These are phyloP conservation scores for Suhomyces vadensis DNA, from an alignment of 805 yeast genomes.

Conservation along the genomic window DNA sequence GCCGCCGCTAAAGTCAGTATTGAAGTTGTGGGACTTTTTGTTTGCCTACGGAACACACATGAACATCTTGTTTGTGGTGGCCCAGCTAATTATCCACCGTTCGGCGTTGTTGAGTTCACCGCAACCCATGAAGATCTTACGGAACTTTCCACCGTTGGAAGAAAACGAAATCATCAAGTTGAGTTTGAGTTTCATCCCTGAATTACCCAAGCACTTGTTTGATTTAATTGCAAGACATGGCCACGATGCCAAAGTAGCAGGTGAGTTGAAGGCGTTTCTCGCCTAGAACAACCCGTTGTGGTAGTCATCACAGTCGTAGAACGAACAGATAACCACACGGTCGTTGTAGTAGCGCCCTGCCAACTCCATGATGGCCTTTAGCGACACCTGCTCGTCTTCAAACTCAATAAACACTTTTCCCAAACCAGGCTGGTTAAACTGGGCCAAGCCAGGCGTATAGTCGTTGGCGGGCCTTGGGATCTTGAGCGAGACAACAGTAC, in stretches of 20 bases:
- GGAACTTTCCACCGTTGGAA: slow-evolving; percentile 71
- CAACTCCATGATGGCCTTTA: slow-evolving; percentile 55
- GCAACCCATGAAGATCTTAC: slow-evolving; percentile 73
- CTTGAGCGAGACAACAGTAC: slow-evolving; percentile 52
- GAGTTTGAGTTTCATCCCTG: slow-evolving; percentile 76
- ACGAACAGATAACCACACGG: slow-evolving; percentile 67
- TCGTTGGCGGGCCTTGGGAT: slow-evolving; percentile 64
- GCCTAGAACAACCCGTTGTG: slow-evolving; percentile 33
- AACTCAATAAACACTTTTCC: slow-evolving; percentile 77
- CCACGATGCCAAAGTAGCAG: slow-evolving; percentile 48
- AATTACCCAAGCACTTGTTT: slow-evolving; percentile 66
- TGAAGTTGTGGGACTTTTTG: slow-evolving; percentile 84
- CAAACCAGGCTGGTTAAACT: slow-evolving; percentile 51
- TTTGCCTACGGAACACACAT: slow-evolving; percentile 90
- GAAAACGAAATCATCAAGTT: slow-evolving; percentile 75
- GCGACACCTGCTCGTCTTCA: slow-evolving; percentile 49
- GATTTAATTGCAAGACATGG: slow-evolving; percentile 64
- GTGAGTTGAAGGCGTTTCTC: slow-evolving; percentile 26
- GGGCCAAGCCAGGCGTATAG: slow-evolving; percentile 42
- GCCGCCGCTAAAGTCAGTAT: slow-evolving; percentile 74
- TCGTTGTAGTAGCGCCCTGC: slow-evolving; percentile 71
- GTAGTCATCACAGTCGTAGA: slow-evolving; percentile 60
- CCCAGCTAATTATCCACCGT: slow-evolving; percentile 74
- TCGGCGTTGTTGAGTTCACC: slow-evolving; percentile 55
- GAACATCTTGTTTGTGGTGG: slow-evolving; percentile 80